A percentile compares a stretch with the other conserved stretches of the same genome.
Evolutionary conservation across 331 rosid species (phyloP).

Genomic region (Dryas integrifolia): DNA sequence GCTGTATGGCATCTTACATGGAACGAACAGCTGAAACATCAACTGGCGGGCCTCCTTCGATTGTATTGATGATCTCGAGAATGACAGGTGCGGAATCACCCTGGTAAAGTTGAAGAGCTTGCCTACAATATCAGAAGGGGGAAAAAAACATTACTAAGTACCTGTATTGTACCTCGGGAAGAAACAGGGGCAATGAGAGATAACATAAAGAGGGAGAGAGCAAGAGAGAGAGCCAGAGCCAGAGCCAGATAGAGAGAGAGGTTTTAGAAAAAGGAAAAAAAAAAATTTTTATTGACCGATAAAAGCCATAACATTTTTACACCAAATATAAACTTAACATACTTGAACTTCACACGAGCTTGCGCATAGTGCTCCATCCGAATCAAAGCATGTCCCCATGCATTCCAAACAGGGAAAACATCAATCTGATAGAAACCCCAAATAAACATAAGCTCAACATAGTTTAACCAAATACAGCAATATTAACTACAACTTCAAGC

Average conservation of each 20-base stretch:
- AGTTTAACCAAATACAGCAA: slow-evolving; percentile 20
- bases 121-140: slow-evolving; percentile 56
- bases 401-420: slow-evolving; percentile 96
- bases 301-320: slow-evolving; percentile 2
- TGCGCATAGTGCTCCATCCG: slow-evolving; percentile 96
- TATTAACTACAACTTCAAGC: slow-evolving; percentile 16
- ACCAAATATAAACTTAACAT: slow-evolving; percentile 35
- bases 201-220: background rate
- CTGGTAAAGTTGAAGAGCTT: slow-evolving; percentile 90
- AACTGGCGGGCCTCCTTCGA: slow-evolving; percentile 94
- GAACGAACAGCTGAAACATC: slow-evolving; percentile 95
- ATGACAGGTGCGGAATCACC: slow-evolving; percentile 81
- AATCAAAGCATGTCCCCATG: slow-evolving; percentile 97
- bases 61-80: slow-evolving; percentile 82
- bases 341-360: slow-evolving; percentile 98
- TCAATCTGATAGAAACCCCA: slow-evolving; percentile 69
- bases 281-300: background rate
- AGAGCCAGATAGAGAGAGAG: slow-evolving; percentile 2
- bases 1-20: slow-evolving; percentile 69
- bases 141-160: slow-evolving; percentile 11
- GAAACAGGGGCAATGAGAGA: background rate
- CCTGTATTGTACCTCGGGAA: background rate
- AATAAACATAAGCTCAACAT: slow-evolving; percentile 25
- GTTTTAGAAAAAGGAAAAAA: background rate
- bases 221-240: background rate